Base-by-base conservation (phyloP, 805 yeast genomes). In the Cyberlindnera meyerae region DNA sequence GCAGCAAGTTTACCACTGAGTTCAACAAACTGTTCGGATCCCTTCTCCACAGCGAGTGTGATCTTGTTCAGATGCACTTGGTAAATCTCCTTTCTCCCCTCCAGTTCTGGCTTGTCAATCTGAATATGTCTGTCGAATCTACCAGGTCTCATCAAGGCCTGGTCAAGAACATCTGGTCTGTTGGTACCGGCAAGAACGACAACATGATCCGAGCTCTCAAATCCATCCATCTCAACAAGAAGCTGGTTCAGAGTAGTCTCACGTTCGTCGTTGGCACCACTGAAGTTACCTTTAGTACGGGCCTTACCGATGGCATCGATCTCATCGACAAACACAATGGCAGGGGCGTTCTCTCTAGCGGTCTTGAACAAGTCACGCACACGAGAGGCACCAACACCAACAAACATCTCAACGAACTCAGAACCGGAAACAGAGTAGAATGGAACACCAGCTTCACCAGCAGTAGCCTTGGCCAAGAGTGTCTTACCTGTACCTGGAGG, bases 401-500 rank as follows among this genome's bases (percentile, higher is more conserved):
- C 97, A 68, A 88, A 93, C 97, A 90, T 93, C 61, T 90, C 97
- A 11, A 93, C 96, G 51, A 90, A 90, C 61, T 90, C 98, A 6
- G 97, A 89, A 46, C 98, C 98, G 1, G 96, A 85, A 14, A 93
- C 97, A 12, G 95, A 84, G 52, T 79, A 79, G 59, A 93, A 93
- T 29, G 99, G 97, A 27, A 93, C 98, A 39, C 93, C 95, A 0
- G 99, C 98, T 62, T 93, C 99, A 48, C 98, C 98, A 2, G 98
- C 98, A 33, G 97, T 93, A 5, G 99, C 99, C 58, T 87, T 90
- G 11, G 99, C 99, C 34, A 93, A 66, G 36, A 93, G 68, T 1
- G 99, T 93, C 60, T 93, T 93, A 77, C 99, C 99, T 8, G 98
- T 93, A 68, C 99, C 99, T 34, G 99, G 99, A 13, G 98, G 96